Evolutionary conservation across 2,329 filamentous ascomycete genomes (phyloP).

Genomic region (Cladosporium sp.): DNA sequence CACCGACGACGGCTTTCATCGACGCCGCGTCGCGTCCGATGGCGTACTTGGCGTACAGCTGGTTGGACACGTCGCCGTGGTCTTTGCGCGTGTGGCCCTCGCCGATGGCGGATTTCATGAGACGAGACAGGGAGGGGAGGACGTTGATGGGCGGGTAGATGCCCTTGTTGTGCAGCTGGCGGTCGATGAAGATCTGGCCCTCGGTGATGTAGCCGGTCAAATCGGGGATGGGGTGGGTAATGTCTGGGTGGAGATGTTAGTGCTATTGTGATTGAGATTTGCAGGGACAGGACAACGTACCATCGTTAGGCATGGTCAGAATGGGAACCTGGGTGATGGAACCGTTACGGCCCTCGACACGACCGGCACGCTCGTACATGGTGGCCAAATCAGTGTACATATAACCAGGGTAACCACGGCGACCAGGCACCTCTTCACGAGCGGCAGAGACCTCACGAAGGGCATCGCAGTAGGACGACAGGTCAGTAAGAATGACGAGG

Average conservation of each 20-base stretch:
- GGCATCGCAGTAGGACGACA: conserved; percentile 97
- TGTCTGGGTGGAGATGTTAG: conserved; percentile 54
- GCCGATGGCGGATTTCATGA: conserved; percentile 99
- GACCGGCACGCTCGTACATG: conserved; percentile 98
- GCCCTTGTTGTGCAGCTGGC: conserved; percentile 90
- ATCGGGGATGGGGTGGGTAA: conserved; percentile 98
- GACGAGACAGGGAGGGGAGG: conserved; percentile 91
- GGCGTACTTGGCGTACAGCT: conserved; percentile 99
- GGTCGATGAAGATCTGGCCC: conserved; percentile 97
- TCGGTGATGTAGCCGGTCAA: conserved; percentile 99
- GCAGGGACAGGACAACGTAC: conserved; percentile 38
- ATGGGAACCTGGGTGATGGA: conserved; percentile 99
- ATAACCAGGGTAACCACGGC: conserved; percentile 99
- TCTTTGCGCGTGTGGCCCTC: conserved; percentile 96
- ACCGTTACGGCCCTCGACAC: conserved; percentile 93
- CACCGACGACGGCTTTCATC: conserved; percentile 99
- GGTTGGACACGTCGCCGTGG: conserved; percentile 97
- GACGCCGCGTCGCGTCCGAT: conserved; percentile 96
- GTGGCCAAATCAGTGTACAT: conserved; percentile 99
- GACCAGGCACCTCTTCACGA: conserved; percentile 97
- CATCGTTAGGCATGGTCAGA: conserved; percentile 98
- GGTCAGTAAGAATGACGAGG: conserved; percentile 94
- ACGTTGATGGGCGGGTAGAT: conserved; percentile 99
- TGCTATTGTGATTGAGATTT: neutral
- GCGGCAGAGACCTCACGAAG: conserved; percentile 98